Base-by-base conservation (phyloP, 2,329 filamentous ascomycete species). In the Aureobasidium sp. region DNA sequence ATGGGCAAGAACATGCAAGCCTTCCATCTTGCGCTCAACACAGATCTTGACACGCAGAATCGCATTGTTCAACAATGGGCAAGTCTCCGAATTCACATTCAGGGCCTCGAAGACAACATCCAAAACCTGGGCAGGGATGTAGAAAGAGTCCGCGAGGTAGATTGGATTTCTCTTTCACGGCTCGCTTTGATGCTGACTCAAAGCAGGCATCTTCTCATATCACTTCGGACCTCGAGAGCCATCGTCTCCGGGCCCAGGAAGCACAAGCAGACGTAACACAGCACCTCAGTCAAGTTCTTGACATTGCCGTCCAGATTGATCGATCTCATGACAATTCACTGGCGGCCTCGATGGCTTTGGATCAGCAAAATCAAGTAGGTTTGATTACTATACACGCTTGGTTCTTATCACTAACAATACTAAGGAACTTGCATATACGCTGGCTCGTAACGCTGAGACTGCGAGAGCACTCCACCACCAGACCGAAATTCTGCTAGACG, bases 1-100 rank as follows among this genome's bases (percentile, higher is more conserved):
- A 61, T 61, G 57, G 47, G 57, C 15, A 42, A 61, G 17, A 27
- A 48, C 47, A 61, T 61, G 57, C 36, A 61, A 14, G 34, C 57
- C 14, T 61, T 61, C 27, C 57, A 61, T 37, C 45, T 44, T 14
- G 45, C 57, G 8, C 15, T 61, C 5, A 61, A 61, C 29, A 20
- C 57, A 34, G 57, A 61, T 37, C 57, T 51, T 17, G 57, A 52
- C 20, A 52, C 44, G 27, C 57, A 61, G 22, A 48, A 45, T 4
- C 29, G 39, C 17, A 61, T 61, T 27, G 47, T 52, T 11, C 36
- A 61, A 6, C 47, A 61, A 27, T 61, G 57, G 57, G 57, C 45
- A 17, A 48, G 14, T 12, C 44, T 61, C 14, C 57, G n/a, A 17
- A 17, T n/a, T n/a, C 25, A 36, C 20, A n/a, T 61, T 3, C 36